These are phyloP conservation scores for Rhodamnia rubescens DNA, from an alignment of 345 rosid species.

Conservation along the genomic window DNA sequence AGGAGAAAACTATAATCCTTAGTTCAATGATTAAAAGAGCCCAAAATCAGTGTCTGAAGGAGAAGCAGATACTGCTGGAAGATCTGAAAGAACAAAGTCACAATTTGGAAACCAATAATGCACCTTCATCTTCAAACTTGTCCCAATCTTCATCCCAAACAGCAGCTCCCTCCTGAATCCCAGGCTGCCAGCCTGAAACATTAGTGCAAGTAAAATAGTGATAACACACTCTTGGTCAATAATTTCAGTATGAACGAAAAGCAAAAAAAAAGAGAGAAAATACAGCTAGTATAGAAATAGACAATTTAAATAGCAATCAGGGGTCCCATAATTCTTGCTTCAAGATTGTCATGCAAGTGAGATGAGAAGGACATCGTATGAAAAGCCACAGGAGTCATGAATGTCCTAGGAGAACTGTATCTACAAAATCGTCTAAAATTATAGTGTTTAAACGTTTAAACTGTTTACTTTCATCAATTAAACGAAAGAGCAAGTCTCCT, in stretches of 20 bases:
- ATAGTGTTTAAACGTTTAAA: neutral
- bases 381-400: neutral
- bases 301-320: neutral
- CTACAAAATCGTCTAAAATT: neutral
- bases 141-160: constrained; percentile 99
- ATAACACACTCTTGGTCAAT: neutral
- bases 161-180: constrained; percentile 77
- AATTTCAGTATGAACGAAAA: neutral
- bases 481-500: neutral
- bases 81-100: neutral
- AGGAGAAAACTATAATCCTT: constrained; percentile 3
- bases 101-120: neutral
- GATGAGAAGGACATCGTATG: neutral
- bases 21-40: neutral
- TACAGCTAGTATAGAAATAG: neutral
- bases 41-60: neutral
- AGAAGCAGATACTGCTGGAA: neutral
- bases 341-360: neutral
- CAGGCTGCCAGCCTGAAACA: constrained; percentile 90
- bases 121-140: constrained; percentile 96
- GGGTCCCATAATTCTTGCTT: neutral
- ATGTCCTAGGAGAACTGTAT: neutral
- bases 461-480: neutral
- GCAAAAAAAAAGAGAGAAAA: neutral
- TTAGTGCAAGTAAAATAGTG: neutral